Evolutionary conservation across 257 asterid genomes (phyloP), one percentile per base, ranked within the genome.

Genomic region (Solanum sparsipilum): DNA sequence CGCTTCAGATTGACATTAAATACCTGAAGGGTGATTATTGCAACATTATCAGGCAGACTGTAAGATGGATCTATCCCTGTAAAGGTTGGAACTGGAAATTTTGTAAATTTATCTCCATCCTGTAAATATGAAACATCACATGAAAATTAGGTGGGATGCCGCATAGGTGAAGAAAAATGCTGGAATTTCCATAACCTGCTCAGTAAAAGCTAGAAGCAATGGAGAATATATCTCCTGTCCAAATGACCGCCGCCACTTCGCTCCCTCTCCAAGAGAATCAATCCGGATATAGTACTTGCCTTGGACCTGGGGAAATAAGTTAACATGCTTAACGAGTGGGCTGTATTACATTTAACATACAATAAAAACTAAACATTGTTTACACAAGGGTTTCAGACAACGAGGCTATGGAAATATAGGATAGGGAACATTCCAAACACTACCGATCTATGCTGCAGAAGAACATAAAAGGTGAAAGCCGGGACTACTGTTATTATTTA

Each of bases 171-270:
- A 5, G 44, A 32, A 67, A 85, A 39, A 67, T 85, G 78, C 12
- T 34, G 82, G 84, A 71, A 25, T 85, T 84, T 85, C 84, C 31
- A 32, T 89, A 87, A 95, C 99, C 96, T 94, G 95, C 91, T 95
- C 98, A 9, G 94, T 71, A 90, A 97, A 97, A 87, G 99, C 98
- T 88, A 96, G 90, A 84, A 97, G 97, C 81, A 97, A 92, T 2
- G 99, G 99, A 8, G 99, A 97, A 92, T 97, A 96, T 86, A 96
- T 95, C 92, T 96, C 98, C 88, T 97, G 99, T 44, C 98, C 99
- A 85, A 91, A 94, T 52, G 98, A 91, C 18, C 99, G 93, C 52
- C 99, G 99, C 99, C 99, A 97, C 92, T 93, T 95, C 58, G 99
- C 94, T 85, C 98, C 99, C 88, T 95, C 98, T 46, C 99, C 99